Conservation (phyloP, 257 asterid genomes). For the Cruciata laevipes region DNA sequence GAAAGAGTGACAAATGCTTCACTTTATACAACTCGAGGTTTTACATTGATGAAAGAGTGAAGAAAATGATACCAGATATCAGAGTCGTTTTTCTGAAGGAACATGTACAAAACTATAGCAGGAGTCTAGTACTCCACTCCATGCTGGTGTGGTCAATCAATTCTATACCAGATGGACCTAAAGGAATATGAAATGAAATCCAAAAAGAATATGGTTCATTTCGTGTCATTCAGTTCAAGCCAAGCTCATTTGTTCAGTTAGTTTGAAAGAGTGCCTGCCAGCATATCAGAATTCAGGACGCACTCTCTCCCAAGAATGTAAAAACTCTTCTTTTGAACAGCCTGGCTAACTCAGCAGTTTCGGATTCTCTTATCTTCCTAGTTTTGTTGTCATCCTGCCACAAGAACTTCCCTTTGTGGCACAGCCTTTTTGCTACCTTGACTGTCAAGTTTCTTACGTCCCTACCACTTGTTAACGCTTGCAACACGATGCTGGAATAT, state of each 20-base stretch:
- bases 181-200: not conserved
- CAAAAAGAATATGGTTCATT: not conserved
- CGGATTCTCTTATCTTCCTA: slow-evolving; percentile 54
- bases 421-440: slow-evolving; percentile 56
- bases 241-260: not conserved
- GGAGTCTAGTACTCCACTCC: not conserved
- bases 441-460: slow-evolving; percentile 50
- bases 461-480: slow-evolving; percentile 54
- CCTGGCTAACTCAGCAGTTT: slow-evolving; percentile 64
- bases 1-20: not conserved
- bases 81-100: not conserved
- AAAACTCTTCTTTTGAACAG: slow-evolving; percentile 66
- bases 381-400: slow-evolving; percentile 42
- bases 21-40: not conserved
- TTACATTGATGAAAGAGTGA: not conserved
- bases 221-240: not conserved
- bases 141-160: not conserved
- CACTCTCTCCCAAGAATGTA: slow-evolving; percentile 47
- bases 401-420: slow-evolving; percentile 39
- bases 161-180: not conserved
- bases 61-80: too few species aligned
- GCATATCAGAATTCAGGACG: slow-evolving; percentile 24
- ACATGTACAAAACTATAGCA: not conserved
- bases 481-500: slow-evolving; percentile 47
- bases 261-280: not conserved